Percentiles rank a stretch among this genome's conserved stretches.
phyloP scores from a whole-genome alignment of 768 basidiomycete genomes.

The Mycena kentingensis region DNA sequence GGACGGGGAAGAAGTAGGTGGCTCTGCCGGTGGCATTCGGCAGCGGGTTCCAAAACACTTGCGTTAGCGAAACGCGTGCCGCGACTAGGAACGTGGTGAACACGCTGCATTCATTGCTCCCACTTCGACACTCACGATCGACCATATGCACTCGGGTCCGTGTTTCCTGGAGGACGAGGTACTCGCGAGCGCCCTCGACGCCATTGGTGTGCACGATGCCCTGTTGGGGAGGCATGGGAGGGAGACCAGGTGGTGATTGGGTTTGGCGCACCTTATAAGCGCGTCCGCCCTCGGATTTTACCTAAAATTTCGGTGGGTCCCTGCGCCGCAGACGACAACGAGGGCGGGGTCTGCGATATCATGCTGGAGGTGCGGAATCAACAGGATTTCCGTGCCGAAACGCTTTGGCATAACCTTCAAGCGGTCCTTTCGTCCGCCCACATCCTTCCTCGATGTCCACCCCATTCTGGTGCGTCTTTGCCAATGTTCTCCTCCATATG shows the following conservation, averaged over 20 bases:
- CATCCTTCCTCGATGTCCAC: constrained; percentile 35
- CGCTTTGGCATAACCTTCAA: too few relatives aligned
- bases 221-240: constrained; percentile 17
- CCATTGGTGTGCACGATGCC: constrained; percentile 36
- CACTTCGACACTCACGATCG: constrained; percentile 39
- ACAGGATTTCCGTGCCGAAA: too few relatives aligned
- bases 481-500: constrained; percentile 8
- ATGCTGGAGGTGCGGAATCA: too few relatives aligned
- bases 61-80: constrained; percentile 43
- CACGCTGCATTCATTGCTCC: not conserved
- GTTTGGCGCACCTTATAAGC: too few relatives aligned
- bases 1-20: constrained; percentile 62
- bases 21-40: constrained; percentile 43
- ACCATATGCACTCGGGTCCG: constrained; percentile 42
- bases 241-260: not conserved
- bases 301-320: too few relatives aligned
- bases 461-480: constrained; percentile 51
- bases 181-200: constrained; percentile 24
- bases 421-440: constrained; percentile 12
- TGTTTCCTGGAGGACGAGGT: constrained; percentile 46
- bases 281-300: too few relatives aligned
- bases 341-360: too few relatives aligned
- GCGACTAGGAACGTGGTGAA: constrained; percentile 36
- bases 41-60: constrained; percentile 43
- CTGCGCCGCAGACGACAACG: too few relatives aligned